Base-by-base conservation (phyloP, 164 flowering plant genomes). In the Sedum album region DNA sequence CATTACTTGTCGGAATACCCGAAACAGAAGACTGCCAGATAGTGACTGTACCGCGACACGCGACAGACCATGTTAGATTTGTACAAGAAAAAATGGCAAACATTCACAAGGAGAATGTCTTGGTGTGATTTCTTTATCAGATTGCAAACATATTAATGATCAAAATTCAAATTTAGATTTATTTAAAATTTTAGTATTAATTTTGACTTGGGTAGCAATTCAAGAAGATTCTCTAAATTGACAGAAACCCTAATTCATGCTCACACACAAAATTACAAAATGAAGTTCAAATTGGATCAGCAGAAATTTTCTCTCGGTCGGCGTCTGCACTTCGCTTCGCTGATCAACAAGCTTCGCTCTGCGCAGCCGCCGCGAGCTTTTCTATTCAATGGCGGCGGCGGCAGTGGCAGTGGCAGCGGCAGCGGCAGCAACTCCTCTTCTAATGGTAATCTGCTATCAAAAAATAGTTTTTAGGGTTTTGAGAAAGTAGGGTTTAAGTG, bases 321-420 rank as follows among this genome's bases (percentile, higher is more conserved):
- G 17, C 80, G 69, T 2, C 78, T 65, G 30, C 44, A 57, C 70
- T 72, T 78, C 68, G 66, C 75, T 67, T 77, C 79, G 8, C 71
- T 74, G 61, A 9, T 75, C 41, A 79, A 71, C 23, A 80, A 72
- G 66, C 62, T 82, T 64, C 79, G 55, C 57, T 51, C 71, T 25
- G 23, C 71, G 31, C 73, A 70, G 68, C 71, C 72, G 28, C 78
- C 79, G 60, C 82, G 83, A 57, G 28, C 62, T 69, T 73, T 71
- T 79, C 38, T 35, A 3, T 35, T 35, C 38, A 86, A 85, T 73
- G 84, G 81, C 30, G 31, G 73, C n/a, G n/a, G n/a, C n/a, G n/a
- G n/a, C n/a, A n/a, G n/a, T n/a, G n/a, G n/a, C n/a, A n/a, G n/a
- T n/a, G n/a, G n/a, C n/a, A n/a, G n/a, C n/a, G n/a, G n/a, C n/a